Percentiles rank a stretch among this genome's conserved stretches.
Conservation (phyloP, 1,139 yeast species). For the Saccharomyces hybrid region DNA sequence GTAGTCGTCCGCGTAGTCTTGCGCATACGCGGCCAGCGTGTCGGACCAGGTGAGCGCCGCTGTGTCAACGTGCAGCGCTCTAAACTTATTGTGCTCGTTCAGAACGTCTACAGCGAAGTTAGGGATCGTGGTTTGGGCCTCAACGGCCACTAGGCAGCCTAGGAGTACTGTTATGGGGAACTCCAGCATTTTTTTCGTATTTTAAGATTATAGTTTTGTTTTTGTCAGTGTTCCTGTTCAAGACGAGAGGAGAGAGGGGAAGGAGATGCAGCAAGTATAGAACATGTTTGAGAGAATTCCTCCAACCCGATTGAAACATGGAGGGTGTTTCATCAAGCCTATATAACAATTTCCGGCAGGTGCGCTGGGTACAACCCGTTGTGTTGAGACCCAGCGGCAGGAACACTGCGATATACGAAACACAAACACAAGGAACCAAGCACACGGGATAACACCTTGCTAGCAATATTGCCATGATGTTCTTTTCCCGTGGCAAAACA, state of each 20-base stretch:
- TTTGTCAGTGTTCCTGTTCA: not conserved
- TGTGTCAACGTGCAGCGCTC: conserved; percentile 57
- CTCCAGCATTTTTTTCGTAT: conserved; percentile 6
- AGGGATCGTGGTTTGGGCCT: not conserved
- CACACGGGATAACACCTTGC: not conserved
- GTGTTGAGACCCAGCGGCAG: not conserved
- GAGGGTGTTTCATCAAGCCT: not conserved
- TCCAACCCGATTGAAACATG: not conserved
- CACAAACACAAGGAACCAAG: not conserved
- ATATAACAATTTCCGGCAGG: not conserved
- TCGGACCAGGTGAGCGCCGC: conserved; percentile 56
- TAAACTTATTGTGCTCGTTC: conserved; percentile 57
- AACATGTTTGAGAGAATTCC: not conserved
- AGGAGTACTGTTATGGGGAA: conserved; percentile 17
- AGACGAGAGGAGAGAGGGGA: not conserved
- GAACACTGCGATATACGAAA: not conserved
- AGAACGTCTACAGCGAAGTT: conserved; percentile 29
- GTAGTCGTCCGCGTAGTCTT: conserved; percentile 58
- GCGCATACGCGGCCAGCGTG: conserved; percentile 58
- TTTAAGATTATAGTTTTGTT: not conserved
- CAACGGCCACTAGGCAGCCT: not conserved
- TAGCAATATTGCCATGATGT: not conserved
- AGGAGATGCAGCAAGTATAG: not conserved
- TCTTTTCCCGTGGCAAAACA: not conserved
- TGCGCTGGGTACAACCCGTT: no score